These are phyloP conservation scores for Podaxis carcinomalis DNA, from an alignment of 768 basidiomycete genomes.

Conservation along the genomic window DNA sequence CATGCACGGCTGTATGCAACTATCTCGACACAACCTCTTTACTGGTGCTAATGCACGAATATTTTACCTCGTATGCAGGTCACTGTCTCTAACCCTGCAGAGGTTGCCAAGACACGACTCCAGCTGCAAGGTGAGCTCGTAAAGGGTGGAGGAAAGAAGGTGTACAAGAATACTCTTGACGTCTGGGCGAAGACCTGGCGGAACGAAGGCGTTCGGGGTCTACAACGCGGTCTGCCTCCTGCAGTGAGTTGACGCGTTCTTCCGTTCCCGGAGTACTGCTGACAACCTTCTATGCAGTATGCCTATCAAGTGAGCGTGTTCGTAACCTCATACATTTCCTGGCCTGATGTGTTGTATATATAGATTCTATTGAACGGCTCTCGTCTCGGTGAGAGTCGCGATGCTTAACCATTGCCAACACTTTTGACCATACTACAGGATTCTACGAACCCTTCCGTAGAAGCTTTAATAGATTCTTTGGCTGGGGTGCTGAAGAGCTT, in stretches of 20 bases:
- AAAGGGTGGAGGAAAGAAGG: slow-evolving; percentile 62
- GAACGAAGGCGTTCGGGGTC: slow-evolving; percentile 86
- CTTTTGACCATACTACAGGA: slow-evolving; percentile 39
- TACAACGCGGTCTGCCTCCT: slow-evolving; percentile 88
- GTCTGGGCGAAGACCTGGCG: slow-evolving; percentile 83
- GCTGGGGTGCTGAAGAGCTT: slow-evolving; percentile 59
- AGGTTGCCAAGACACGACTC: slow-evolving; percentile 90
- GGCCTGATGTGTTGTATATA: background rate
- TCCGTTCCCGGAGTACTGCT: background rate
- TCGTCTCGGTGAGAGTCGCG: slow-evolving; percentile 57
- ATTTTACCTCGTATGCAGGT: slow-evolving; percentile 40
- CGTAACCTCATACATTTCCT: too few relatives aligned
- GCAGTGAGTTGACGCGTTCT: slow-evolving; percentile 55
- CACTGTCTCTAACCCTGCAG: slow-evolving; percentile 74
- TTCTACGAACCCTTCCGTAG: slow-evolving; percentile 93
- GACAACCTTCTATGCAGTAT: slow-evolving; percentile 48
- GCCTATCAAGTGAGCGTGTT: slow-evolving; percentile 67
- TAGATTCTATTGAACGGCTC: slow-evolving; percentile 92
- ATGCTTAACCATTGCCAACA: background rate
- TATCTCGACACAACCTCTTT: background rate
- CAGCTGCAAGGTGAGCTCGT: slow-evolving; percentile 96
- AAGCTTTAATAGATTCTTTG: slow-evolving; percentile 63
- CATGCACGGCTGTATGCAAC: slow-evolving; percentile 76
- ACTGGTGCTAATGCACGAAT: slow-evolving; percentile 11
- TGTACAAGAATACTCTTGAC: slow-evolving; percentile 88